phyloP scores from a whole-genome alignment of 2,329 filamentous ascomycete genomes.

The Setomelanomma holmii region DNA sequence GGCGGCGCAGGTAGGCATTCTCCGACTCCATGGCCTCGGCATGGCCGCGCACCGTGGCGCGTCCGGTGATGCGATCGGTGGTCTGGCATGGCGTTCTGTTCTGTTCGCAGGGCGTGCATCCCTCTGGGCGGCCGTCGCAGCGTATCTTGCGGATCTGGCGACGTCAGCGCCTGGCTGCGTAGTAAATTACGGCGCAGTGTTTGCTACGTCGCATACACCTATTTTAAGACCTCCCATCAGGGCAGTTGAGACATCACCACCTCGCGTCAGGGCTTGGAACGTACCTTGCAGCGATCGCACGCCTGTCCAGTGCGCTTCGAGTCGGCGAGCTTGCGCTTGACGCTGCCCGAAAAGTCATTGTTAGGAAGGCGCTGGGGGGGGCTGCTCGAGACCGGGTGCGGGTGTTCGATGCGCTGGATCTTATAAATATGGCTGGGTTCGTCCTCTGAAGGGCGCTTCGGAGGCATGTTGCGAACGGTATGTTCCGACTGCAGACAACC shows the following conservation, averaged over 20 bases:
- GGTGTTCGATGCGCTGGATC: slow-evolving; percentile 45
- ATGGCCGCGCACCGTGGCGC: slow-evolving; percentile 79
- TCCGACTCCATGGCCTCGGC: slow-evolving; percentile 78
- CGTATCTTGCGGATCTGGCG: slow-evolving; percentile 80
- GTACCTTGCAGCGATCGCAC: slow-evolving; percentile 84
- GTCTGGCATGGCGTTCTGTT: slow-evolving; percentile 81
- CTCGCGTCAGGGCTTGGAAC: background rate
- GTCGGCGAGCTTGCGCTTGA: slow-evolving; percentile 61
- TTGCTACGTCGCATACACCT: no score
- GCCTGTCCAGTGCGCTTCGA: slow-evolving; percentile 78
- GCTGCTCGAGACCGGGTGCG: slow-evolving; percentile 19
- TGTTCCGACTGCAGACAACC: slow-evolving; percentile 19
- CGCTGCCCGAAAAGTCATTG: slow-evolving; percentile 45
- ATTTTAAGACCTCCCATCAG: no score
- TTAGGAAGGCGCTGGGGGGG: slow-evolving; percentile 27
- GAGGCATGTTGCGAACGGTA: slow-evolving; percentile 31
- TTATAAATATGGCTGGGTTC: slow-evolving; percentile 31
- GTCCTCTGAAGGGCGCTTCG: slow-evolving; percentile 33
- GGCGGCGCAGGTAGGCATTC: slow-evolving; percentile 69
- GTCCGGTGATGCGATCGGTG: slow-evolving; percentile 85
- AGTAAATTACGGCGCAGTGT: no score
- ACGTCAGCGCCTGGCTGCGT: no score
- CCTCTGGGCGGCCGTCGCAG: slow-evolving; percentile 80
- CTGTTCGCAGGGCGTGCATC: slow-evolving; percentile 81
- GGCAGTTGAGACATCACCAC: no score